Evolutionary conservation across 2,329 filamentous ascomycete species (phyloP), one percentile per base, ranked within the genome.

Genomic region (Herpotrichia juniperi): DNA sequence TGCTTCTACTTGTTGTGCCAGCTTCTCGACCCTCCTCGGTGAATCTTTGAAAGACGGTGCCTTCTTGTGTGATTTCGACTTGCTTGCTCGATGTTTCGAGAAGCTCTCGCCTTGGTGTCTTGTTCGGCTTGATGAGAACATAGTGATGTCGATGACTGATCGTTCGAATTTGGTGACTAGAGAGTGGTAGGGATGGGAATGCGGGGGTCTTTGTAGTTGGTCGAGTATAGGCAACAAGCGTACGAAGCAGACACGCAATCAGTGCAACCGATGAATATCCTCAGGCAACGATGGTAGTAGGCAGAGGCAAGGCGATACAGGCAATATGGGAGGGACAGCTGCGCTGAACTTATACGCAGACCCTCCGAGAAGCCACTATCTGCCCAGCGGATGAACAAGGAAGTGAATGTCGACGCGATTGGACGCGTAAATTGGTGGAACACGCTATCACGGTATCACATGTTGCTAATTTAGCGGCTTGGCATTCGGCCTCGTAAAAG

Each of bases 11-110:
- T 72, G 66, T 48, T 72, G 67, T 58, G 62, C 70, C 12, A 73
- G 57, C 50, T 60, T 69, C 54, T 74, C 71, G 28, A 68, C 65
- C 51, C 63, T 72, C 43, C 68, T 58, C 21, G 68, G 57, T 39
- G 69, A 68, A 51, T 73, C 65, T 43, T 59, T 69, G 60, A 75
- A 69, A 9, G 72, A 75, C 28, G 67, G 62, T 31, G 72, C 71
- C 59, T 67, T 71, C 61, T 71, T 74, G 57, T 65, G 58, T 7
- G 71, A 68, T 54, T 71, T 73, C 8, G 70, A 70, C 53, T 74
- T 74, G 64, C 63, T 68, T 48, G 71, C 67, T 52, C 72, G 67
- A 57, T 73, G 66, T 61, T 74, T 73, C 22, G 72, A 74, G 58
- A 75, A 69, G 63, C 69, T 74, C 25, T 67, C 67, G 34, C 68